These are phyloP conservation scores for Coelastrella sp. DNA, from an alignment of 139 green algal genomes.

Conservation along the genomic window DNA sequence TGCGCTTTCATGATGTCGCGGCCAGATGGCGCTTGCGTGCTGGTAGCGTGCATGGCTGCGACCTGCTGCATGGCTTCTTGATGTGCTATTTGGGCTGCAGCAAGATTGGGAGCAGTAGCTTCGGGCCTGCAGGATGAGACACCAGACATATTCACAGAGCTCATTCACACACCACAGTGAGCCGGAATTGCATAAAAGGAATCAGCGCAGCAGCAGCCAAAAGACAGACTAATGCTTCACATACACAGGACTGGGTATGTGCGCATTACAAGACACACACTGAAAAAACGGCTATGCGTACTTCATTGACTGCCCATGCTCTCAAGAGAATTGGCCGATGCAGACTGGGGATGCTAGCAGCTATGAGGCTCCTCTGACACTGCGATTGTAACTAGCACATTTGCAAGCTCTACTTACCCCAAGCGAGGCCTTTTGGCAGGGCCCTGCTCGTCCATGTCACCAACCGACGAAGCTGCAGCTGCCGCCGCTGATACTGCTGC, in stretches of 20 bases:
- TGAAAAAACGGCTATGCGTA: no score
- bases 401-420: not conserved
- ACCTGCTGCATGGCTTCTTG: conserved; percentile 38
- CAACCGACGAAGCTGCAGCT: not conserved
- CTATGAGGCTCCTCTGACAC: not conserved
- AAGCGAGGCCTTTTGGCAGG: conserved; percentile 20
- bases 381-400: not conserved
- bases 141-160: no score
- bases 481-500: not conserved
- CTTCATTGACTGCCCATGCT: no score
- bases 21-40: conserved; percentile 14
- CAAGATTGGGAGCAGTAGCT: not conserved
- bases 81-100: not conserved
- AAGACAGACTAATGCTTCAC: no score
- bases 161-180: no score
- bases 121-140: not conserved
- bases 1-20: conserved; percentile 45
- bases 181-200: not conserved
- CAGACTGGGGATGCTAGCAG: not conserved
- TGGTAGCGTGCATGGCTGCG: conserved; percentile 35
- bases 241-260: no score
- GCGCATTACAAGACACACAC: no score
- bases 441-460: not conserved
- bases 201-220: no score
- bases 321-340: no score